A percentile compares a stretch with the other conserved stretches of the same genome.
Conservation (phyloP, 139 green algal species). For the Coelastrella sp. region DNA sequence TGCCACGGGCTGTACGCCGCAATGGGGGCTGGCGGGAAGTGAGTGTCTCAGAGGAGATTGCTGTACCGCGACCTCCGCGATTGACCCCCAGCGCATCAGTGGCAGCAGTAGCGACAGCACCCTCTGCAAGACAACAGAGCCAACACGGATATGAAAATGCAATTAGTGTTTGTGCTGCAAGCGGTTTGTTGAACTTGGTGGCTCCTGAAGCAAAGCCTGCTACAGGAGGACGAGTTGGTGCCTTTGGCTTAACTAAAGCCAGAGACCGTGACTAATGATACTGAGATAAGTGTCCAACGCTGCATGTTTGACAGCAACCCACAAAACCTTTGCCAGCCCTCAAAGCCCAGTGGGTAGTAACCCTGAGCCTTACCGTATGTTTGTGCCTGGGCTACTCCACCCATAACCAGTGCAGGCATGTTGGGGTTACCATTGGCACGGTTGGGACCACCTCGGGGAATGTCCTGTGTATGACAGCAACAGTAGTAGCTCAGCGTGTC, state of each 20-base stretch:
- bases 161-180: no score
- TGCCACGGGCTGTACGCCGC: not conserved
- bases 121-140: not conserved
- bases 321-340: not conserved
- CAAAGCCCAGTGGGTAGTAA: no score
- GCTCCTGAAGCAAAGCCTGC: no score
- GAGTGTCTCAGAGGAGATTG: not conserved
- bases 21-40: not conserved
- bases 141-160: not conserved
- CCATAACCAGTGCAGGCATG: not conserved
- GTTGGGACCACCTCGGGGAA: not conserved
- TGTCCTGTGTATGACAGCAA: not conserved
- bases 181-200: no score
- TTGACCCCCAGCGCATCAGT: not conserved
- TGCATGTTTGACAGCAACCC: not conserved
- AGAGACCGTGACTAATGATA: no score
- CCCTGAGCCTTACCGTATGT: not conserved
- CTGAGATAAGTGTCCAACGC: not conserved
- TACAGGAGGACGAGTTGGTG: no score
- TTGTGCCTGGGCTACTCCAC: not conserved
- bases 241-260: no score
- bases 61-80: not conserved
- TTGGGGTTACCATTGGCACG: not conserved
- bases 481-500: not conserved
- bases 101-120: not conserved